Base-by-base conservation (phyloP, 2,329 filamentous ascomycete genomes). In the Fusarium mundagurra region DNA sequence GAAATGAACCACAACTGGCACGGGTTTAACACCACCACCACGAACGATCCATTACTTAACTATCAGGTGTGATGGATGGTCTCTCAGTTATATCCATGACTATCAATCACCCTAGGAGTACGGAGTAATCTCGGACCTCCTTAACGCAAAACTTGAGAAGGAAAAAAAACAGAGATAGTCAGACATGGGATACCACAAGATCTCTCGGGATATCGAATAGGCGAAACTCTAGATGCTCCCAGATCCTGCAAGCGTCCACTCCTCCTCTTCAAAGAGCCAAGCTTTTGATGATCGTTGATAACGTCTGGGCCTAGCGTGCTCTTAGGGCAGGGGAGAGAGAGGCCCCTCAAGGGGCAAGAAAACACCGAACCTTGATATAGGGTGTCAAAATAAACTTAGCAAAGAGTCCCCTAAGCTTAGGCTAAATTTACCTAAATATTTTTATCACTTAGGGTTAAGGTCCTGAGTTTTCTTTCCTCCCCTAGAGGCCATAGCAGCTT, bases 231-330 rank as follows among this genome's bases (percentile, higher is more conserved):
- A 60, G 59, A 74, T 72, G 45, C 47, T 45, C 60, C 41, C 43
- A 74, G 71, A 74, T 74, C 72, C 71, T 76, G 73, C 73, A 76
- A 69, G 58, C 70, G 63, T 68, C 67, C 51, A 69, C 65, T 72
- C 47, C 55, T 61, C 38, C 38, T 44, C 31, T 39, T 45, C 20
- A 44, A 39, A 38, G 38, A 58, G 51, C 66, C 62, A 59, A 63
- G 57, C 55, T 55, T 61, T 61, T 58, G 53, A 47, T 17, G 60
- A 72, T 73, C 69, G 38, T 53, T 64, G 22, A 54, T 50, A 72
- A 72, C 69, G 64, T 69, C 70, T 53, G 34, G 44, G 31, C 39
- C 47, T 62, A 65, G 41, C 48, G 47, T 36, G 38, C 63, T 69
- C 47, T 45, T 58, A 58, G 47, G 31, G 34, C 59, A 64, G 67